Evolutionary conservation across 2,329 filamentous ascomycete species (phyloP).

Genomic region (Byssothecium circinans): DNA sequence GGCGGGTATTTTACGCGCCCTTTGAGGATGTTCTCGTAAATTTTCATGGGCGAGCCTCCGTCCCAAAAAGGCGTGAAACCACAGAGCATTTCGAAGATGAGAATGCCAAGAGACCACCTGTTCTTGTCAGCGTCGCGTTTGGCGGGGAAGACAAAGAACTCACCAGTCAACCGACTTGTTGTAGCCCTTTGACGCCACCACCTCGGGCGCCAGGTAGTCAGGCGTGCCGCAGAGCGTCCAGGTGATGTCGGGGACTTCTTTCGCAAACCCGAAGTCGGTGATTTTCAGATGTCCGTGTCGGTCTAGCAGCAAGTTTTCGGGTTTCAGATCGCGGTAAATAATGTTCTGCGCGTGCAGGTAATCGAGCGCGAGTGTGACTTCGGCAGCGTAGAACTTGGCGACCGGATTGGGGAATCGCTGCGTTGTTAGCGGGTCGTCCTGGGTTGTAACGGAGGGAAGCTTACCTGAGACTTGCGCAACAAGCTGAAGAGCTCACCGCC

Average conservation of each 20-base stretch:
- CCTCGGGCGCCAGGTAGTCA: constrained; percentile 95
- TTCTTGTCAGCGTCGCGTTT: constrained; percentile 9
- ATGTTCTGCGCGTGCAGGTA: constrained; percentile 94
- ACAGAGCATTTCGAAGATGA: constrained; percentile 99
- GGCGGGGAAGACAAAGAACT: constrained; percentile 42
- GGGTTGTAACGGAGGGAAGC: constrained; percentile 35
- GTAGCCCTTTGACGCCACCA: constrained; percentile 98
- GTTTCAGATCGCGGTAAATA: constrained; percentile 97
- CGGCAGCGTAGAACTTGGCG: constrained; percentile 97
- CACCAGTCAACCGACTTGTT: constrained; percentile 99
- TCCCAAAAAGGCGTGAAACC: constrained; percentile 99
- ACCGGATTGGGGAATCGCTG: constrained; percentile 98
- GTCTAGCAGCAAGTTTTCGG: constrained; percentile 89
- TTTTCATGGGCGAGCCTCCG: constrained; percentile 95
- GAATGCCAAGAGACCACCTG: constrained; percentile 97
- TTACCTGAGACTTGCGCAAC: constrained; percentile 86
- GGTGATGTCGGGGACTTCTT: constrained; percentile 97
- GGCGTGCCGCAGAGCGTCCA: constrained; percentile 98
- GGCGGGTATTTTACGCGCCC: constrained; percentile 95
- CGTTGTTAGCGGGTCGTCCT: constrained; percentile 1
- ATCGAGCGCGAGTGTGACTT: constrained; percentile 92
- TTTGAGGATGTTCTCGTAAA: constrained; percentile 98
- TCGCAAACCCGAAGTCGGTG: constrained; percentile 97
- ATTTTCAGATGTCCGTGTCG: constrained; percentile 95
- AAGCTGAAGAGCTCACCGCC: constrained; percentile 96